These are phyloP conservation scores for Talaromyces sp. DNA, from an alignment of 2,329 filamentous ascomycete species.

Conservation along the genomic window DNA sequence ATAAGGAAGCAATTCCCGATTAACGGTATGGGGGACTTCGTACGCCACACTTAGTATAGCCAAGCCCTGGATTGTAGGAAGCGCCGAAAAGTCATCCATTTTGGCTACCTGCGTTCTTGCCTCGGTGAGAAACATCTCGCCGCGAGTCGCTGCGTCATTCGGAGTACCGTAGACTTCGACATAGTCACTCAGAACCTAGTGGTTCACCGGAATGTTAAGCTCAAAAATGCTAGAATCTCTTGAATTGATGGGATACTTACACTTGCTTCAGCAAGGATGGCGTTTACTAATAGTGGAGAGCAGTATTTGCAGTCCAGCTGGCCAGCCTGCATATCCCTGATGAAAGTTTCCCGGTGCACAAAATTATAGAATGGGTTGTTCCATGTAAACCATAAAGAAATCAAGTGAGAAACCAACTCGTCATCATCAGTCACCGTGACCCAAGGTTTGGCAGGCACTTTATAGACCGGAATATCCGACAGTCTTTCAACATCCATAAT, in stretches of 20 bases:
- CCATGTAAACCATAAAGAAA: conserved; percentile 92
- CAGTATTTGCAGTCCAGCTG: conserved; percentile 66
- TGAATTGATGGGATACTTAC: conserved; percentile 27
- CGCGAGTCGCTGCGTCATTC: not conserved
- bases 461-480: conserved; percentile 36
- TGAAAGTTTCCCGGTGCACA: conserved; percentile 75
- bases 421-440: conserved; percentile 74
- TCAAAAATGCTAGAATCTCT: not conserved
- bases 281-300: conserved; percentile 83
- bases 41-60: conserved; percentile 3
- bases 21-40: not conserved
- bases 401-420: conserved; percentile 72
- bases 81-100: conserved; percentile 1
- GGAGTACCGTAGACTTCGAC: not conserved
- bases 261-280: conserved; percentile 66
- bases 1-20: not conserved
- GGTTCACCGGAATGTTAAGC: not conserved
- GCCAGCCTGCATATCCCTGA: conserved; percentile 49
- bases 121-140: conserved; percentile 3
- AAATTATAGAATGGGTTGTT: conserved; percentile 85
- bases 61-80: conserved; percentile 2
- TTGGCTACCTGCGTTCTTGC: not conserved
- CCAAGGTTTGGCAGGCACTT: conserved; percentile 59
- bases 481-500: conserved; percentile 44
- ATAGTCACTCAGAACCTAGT: conserved; percentile 4